These are phyloP conservation scores for Punica granatum DNA, from an alignment of 345 rosid genomes.

Conservation along the genomic window DNA sequence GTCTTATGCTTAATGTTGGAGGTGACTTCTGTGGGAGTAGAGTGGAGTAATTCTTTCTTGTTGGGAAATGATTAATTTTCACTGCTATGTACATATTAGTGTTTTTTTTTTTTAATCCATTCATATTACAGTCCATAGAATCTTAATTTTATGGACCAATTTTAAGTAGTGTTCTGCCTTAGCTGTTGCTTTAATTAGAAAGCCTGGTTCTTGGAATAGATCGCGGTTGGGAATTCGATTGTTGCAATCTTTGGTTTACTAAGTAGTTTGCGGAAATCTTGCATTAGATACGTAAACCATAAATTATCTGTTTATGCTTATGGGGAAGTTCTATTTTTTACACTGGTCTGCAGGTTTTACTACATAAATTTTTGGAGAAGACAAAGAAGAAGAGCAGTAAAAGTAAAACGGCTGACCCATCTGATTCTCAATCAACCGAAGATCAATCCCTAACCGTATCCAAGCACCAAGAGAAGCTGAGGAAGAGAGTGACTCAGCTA, in stretches of 20 bases:
- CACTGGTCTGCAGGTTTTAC: slow-evolving; percentile 48
- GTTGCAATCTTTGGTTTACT: background rate
- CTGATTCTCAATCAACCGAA: slow-evolving; percentile 22
- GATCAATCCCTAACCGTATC: slow-evolving; percentile 22
- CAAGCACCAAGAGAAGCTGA: slow-evolving; percentile 47
- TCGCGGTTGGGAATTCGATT: background rate
- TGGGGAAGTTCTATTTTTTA: background rate
- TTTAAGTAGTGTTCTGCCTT: background rate
- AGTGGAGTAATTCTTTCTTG: background rate
- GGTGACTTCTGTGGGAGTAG: background rate
- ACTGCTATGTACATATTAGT: background rate
- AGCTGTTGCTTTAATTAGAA: background rate
- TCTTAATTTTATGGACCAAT: background rate
- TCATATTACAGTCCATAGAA: background rate
- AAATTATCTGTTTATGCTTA: background rate
- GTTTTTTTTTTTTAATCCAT: background rate
- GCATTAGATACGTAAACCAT: background rate
- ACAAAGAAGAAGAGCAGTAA: slow-evolving; percentile 45
- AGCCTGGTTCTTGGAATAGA: background rate
- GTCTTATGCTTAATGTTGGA: background rate
- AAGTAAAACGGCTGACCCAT: slow-evolving; percentile 17
- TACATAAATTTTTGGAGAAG: slow-evolving; percentile 63
- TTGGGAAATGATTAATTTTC: background rate
- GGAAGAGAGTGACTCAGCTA: slow-evolving; percentile 48
- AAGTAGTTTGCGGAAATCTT: background rate